Conservation (phyloP, 1,139 yeast genomes). For the Suhomyces panamericanus region DNA sequence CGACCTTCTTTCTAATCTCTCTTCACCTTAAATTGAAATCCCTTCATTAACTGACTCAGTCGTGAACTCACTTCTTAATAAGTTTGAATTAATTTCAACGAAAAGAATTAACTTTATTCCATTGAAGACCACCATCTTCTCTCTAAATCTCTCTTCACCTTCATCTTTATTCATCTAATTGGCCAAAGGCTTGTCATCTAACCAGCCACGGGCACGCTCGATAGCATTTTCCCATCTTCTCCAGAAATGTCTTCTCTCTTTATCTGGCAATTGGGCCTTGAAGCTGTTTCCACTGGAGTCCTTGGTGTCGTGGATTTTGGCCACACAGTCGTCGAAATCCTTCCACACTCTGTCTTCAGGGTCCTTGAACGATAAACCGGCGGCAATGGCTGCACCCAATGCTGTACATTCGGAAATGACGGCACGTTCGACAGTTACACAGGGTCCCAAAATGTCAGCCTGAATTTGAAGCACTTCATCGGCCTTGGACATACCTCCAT, state of each 20-base stretch:
- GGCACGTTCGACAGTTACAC: constrained; percentile 81
- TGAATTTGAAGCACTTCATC: constrained; percentile 93
- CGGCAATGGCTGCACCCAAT: constrained; percentile 94
- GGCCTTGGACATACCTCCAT: constrained; percentile 95
- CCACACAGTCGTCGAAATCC: constrained; percentile 62
- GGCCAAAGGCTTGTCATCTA: constrained; percentile 36
- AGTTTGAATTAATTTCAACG: too few relatives aligned
- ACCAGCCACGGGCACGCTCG: constrained; percentile 77
- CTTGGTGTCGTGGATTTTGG: constrained; percentile 33
- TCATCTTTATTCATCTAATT: too few relatives aligned
- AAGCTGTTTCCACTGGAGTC: constrained; percentile 47
- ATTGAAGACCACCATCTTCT: too few relatives aligned
- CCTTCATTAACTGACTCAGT: too few relatives aligned
- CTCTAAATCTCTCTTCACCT: too few relatives aligned
- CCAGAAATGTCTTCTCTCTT: constrained; percentile 66
- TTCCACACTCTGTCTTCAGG: constrained; percentile 71
- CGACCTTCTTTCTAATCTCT: too few relatives aligned
- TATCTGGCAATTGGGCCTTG: constrained; percentile 58
- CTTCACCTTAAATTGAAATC: too few relatives aligned
- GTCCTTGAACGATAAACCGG: constrained; percentile 70
- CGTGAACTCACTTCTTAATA: too few relatives aligned
- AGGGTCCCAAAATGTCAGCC: constrained; percentile 84
- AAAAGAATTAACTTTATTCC: too few relatives aligned
- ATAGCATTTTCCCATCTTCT: constrained; percentile 81
- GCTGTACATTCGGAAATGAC: constrained; percentile 90